Evolutionary conservation across 805 yeast species (phyloP).

Genomic region (Zygoascus ofunaensis): DNA sequence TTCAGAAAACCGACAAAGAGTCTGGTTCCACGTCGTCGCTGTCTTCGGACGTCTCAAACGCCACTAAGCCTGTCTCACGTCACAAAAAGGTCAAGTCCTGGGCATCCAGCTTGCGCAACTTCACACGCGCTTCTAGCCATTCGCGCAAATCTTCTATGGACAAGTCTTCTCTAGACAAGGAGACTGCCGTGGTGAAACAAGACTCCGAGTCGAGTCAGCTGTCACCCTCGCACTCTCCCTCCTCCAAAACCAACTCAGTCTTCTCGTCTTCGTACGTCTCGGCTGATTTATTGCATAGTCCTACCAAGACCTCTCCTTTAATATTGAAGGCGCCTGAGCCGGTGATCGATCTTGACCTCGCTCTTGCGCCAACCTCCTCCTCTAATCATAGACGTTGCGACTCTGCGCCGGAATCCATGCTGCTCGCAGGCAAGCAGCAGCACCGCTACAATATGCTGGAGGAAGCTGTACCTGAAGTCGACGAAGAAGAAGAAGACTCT

Average conservation of each 20-base stretch:
- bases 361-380: slow-evolving; percentile 33
- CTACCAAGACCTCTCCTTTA: not conserved
- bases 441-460: slow-evolving; percentile 23
- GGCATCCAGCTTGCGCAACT: slow-evolving; percentile 29
- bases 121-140: slow-evolving; percentile 10
- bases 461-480: slow-evolving; percentile 15
- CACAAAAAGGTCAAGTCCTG: slow-evolving; percentile 33
- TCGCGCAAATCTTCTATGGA: too few species aligned
- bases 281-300: slow-evolving; percentile 2
- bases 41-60: too few species aligned
- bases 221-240: too few species aligned
- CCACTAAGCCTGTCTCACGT: too few species aligned
- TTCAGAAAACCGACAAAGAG: too few species aligned
- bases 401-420: slow-evolving; percentile 44
- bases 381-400: slow-evolving; percentile 42
- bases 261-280: slow-evolving; percentile 6
- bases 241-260: slow-evolving; percentile 6
- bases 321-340: slow-evolving; percentile 37
- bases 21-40: too few species aligned
- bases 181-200: too few species aligned
- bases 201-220: too few species aligned
- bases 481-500: slow-evolving; percentile 12
- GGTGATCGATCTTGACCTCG: slow-evolving; percentile 47
- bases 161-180: too few species aligned
- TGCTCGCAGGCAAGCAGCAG: slow-evolving; percentile 17